Percentiles rank a stretch among this genome's conserved stretches.
These are phyloP conservation scores for Leccinum broughii DNA, from an alignment of 768 basidiomycete genomes.

Conservation along the genomic window DNA sequence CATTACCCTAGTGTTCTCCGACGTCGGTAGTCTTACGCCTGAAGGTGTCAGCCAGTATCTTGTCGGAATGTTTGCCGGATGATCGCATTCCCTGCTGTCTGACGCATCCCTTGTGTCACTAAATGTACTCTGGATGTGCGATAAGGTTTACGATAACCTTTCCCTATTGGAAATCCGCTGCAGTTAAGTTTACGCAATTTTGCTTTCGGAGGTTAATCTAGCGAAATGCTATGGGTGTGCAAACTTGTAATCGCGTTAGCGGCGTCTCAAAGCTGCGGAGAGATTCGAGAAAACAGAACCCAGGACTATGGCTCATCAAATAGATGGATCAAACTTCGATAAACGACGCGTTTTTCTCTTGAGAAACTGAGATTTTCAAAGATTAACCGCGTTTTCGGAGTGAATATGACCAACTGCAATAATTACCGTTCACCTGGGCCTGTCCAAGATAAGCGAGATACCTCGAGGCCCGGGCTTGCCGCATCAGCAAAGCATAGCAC, in stretches of 20 bases:
- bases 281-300: slow-evolving; percentile 11
- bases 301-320: slow-evolving; percentile 25
- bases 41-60: slow-evolving; percentile 94
- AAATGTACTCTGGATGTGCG: slow-evolving; percentile 13
- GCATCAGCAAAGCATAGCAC: slow-evolving; percentile 4
- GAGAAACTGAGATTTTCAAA: slow-evolving; percentile 22
- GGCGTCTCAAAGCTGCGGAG: slow-evolving; percentile 19
- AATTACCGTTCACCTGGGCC: slow-evolving; percentile 3
- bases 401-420: slow-evolving; percentile 7
- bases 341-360: slow-evolving; percentile 19
- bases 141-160: slow-evolving; percentile 43
- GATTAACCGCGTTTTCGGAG: slow-evolving; percentile 26
- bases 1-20: slow-evolving; percentile 91
- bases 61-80: slow-evolving; percentile 91
- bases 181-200: slow-evolving; percentile 22
- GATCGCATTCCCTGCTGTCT: slow-evolving; percentile 22
- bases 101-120: neutral
- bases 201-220: slow-evolving; percentile 19
- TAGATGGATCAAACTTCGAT: slow-evolving; percentile 20
- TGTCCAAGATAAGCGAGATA: slow-evolving; percentile 3
- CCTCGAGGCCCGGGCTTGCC: slow-evolving; percentile 5
- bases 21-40: slow-evolving; percentile 90
- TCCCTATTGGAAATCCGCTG: slow-evolving; percentile 21
- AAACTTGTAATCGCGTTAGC: slow-evolving; percentile 10
- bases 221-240: slow-evolving; percentile 4